Base-by-base conservation (phyloP, 345 rosid species). In the Pseudoturritis turrita region DNA sequence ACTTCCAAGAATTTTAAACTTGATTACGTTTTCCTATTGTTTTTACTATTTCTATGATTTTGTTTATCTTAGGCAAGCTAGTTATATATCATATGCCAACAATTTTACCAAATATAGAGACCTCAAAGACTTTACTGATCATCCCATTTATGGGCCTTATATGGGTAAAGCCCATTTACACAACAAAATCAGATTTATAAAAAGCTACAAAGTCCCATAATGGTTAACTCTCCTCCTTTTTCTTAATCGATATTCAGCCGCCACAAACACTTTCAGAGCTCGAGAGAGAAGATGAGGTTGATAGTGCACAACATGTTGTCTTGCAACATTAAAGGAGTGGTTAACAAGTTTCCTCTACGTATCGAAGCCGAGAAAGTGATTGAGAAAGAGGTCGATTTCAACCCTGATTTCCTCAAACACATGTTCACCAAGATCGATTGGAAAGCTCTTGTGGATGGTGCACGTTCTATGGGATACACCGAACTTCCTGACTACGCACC, bases 291-390 rank as follows among this genome's bases (percentile, higher is more conserved):
- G 15, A 90, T 87, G 98, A 84, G 87, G 81, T 82, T 88, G 28
- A 73, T 87, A 31, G 91, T 90, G 11, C 96, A 90, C 86, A 90
- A 90, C 84, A 88, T 87, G 93, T 77, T 88, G 36, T 80, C 96
- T 0, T 88, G 88, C 43, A 88, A 87, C 82, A 81, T 92, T 56
- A 89, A 87, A 67, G 98, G 96, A 46, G 98, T 88, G 7, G 33
- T 78, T 28, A 87, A 86, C 33, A 92, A 92, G 33, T 92, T 90
- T 68, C 96, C 96, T 10, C 89, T 92, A 2, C 62, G 64, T 11
- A 86, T 92, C 77, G 86, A 84, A 67, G 89, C 73, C 1, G 86
- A 79, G 79, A 83, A 83, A 62, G 88, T 84, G 31, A 44, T 80
- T 6, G 84, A 80, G 60, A 87, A 85, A 80, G 70, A 84, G 43